Base-by-base conservation (phyloP, 2,329 filamentous ascomycete species). In the Colletotrichum filicis region DNA sequence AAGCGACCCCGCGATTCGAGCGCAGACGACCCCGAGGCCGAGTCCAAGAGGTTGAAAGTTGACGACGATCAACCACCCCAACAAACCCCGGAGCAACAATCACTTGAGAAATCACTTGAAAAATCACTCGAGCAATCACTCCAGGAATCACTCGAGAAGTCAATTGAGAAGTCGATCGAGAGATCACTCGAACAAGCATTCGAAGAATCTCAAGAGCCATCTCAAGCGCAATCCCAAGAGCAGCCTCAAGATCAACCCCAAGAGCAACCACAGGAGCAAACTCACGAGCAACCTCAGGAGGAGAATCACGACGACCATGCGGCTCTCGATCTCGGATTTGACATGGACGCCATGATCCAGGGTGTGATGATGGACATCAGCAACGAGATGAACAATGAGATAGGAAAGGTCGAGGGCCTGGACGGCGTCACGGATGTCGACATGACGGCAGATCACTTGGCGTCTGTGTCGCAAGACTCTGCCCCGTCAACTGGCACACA, bases 1-100 rank as follows among this genome's bases (percentile, higher is more conserved):
- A 85, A 85, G 76, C 82, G 83, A 68, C 80, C 82, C 26, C 80
- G 82, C 73, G 80, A 84, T 22, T 62, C 76, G 22, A 74, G 76
- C n/a, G 72, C 63, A 55, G 80, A 79, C 60, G 71, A 78, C 46
- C 78, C 82, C 60, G 75, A 79, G 49, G 75, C 79, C 56, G 78
- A 79, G 58, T 77, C 79, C 70, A 84, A 84, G 37, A 74, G 76
- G 46, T 61, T 75, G 24, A 76, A 74, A 67, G 46, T 72, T 19
- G 60, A 66, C 24, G 62, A 72, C 5, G 74, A 75, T 49, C 42
- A 30, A 46, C 49, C 16, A 49, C 28, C 7, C 42, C 16, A 49
- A 22, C 42, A 49, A 19, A 49, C 19, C 19, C 42, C 42, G 19
- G 42, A 49, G 19, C 42, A 49, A 49, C 42, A 8, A 49, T 11